These are phyloP conservation scores for Cryptosporidium felis DNA, from an alignment of 169 alveolate genomes.

Conservation along the genomic window DNA sequence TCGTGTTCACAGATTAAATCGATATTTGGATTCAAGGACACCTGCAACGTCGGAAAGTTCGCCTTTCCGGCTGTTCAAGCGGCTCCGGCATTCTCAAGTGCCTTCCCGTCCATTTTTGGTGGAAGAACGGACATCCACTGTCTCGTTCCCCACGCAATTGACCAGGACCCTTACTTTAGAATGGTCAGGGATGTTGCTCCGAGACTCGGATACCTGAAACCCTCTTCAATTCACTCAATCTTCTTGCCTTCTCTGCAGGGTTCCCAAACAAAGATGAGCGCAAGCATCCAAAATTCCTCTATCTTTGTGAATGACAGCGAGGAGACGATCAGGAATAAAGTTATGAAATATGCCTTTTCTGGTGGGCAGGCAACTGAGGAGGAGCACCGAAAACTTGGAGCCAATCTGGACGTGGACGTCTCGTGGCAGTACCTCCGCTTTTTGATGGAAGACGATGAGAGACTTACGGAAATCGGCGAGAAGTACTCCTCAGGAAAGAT, in stretches of 20 bases:
- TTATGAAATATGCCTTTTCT: slow-evolving; percentile 94
- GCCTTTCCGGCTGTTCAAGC: slow-evolving; percentile 98
- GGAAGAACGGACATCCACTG: slow-evolving; percentile 88
- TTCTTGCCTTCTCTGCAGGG: slow-evolving; percentile 99
- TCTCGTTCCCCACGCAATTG: slow-evolving; percentile 98
- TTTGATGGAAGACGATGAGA: slow-evolving; percentile 92
- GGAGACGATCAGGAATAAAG: slow-evolving; percentile 91
- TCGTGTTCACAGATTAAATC: slow-evolving; percentile 93
- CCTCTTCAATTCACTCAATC: slow-evolving; percentile 92
- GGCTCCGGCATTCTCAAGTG: slow-evolving; percentile 93
- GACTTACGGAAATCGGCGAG: slow-evolving; percentile 91
- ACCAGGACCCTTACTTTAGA: slow-evolving; percentile 99
- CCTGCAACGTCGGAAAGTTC: slow-evolving; percentile 93
- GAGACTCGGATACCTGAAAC: slow-evolving; percentile 91
- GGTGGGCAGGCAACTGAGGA: slow-evolving; percentile 94
- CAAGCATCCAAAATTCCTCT: slow-evolving; percentile 85
- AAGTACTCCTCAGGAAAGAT: slow-evolving; percentile 94
- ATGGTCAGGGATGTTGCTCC: slow-evolving; percentile 97
- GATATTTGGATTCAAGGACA: slow-evolving; percentile 91
- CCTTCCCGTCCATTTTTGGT: slow-evolving; percentile 94
- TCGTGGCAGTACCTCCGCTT: slow-evolving; percentile 93
- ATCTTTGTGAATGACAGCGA: slow-evolving; percentile 94
- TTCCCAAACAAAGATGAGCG: slow-evolving; percentile 85
- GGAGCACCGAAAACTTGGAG: slow-evolving; percentile 94
- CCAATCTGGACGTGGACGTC: slow-evolving; percentile 95